These are phyloP conservation scores for Hibiscus mutabilis DNA, from an alignment of 345 rosid species.

Conservation along the genomic window DNA sequence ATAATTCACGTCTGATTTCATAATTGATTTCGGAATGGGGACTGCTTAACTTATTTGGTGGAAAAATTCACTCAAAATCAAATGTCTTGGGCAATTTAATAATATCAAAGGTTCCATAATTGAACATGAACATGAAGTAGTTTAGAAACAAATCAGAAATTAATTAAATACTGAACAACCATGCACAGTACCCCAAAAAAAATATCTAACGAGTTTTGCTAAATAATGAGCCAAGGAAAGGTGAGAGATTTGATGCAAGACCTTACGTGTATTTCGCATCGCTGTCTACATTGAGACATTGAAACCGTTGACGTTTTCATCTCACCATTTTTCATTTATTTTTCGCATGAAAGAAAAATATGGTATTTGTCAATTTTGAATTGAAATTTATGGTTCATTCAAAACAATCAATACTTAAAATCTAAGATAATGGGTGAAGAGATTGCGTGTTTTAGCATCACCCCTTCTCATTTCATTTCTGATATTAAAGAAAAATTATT, in stretches of 20 bases:
- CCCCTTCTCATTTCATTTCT: neutral
- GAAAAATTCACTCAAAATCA: neutral
- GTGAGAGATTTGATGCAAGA: slow-evolving; percentile 25
- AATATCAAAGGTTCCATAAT: too few species aligned
- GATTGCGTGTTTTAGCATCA: slow-evolving; percentile 29
- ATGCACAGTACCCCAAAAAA: neutral
- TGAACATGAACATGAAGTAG: too few species aligned
- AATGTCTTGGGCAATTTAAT: neutral
- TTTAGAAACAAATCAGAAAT: neutral
- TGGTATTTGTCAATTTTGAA: too few species aligned
- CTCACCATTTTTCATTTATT: slow-evolving; percentile 18
- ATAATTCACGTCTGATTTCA: too few species aligned
- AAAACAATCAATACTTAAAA: slow-evolving; percentile 10
- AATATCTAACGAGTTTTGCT: too few species aligned
- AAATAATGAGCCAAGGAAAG: neutral
- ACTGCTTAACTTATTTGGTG: neutral
- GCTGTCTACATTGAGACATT: slow-evolving; percentile 21
- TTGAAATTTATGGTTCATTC: neutral
- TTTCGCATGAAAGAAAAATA: neutral
- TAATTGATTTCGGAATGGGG: too few species aligned
- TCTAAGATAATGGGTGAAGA: slow-evolving; percentile 10
- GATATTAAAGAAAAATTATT: too few species aligned
- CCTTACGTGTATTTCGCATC: slow-evolving; percentile 14
- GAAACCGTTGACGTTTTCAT: slow-evolving; percentile 28
- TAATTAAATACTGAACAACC: neutral